Base-by-base conservation (phyloP, 495 filamentous ascomycete species). In the Lentithecium fluviatile region DNA sequence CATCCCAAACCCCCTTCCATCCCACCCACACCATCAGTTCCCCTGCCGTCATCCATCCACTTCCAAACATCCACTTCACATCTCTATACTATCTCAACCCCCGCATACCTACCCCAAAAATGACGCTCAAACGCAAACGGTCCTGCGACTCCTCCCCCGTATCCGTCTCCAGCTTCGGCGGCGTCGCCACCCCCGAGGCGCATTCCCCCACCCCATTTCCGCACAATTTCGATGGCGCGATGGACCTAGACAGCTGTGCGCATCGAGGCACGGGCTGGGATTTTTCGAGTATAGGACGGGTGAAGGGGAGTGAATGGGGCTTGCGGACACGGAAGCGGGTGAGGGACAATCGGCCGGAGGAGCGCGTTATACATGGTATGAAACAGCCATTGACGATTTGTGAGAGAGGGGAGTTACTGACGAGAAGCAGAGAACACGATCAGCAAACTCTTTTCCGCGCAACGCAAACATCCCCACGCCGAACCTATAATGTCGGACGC, bases 61-160 rank as follows among this genome's bases (percentile, higher is more conserved):
- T n/a, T n/a, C n/a, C 23, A 3, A 15, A n/a, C 21, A 42, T 36
- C 42, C 19, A 21, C 21, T 26, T 32, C 45, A 21, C 52, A 17
- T 47, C 11, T 5, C 24, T 26, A 3, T 23, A 52, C 45, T 21
- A 24, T 19, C 25, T n/a, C 49, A 37, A 8, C 40, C 26, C 26
- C 24, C 7, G 6, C 24, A 25, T 32, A 40, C 55, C 15, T 56
- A 51, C 42, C 21, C 38, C 20, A 40, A 52, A 37, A 36, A 75
- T 75, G 73, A 66, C 47, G 6, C 62, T 73, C 62, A 75, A 75
- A 66, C 72, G 73, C 60, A 75, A 75, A 55, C 72, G 73, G 19
- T 73, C 73, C 26, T 2, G 45, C 37, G 58, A 68, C 55, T 43
- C 64, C 52, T 70, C 68, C n/a, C 65, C 71, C 25, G 21, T 49